A percentile compares a stretch with the other conserved stretches of the same genome.
phyloP scores from a whole-genome alignment of 306 rosid genomes.

The Leucaena leucocephala region DNA sequence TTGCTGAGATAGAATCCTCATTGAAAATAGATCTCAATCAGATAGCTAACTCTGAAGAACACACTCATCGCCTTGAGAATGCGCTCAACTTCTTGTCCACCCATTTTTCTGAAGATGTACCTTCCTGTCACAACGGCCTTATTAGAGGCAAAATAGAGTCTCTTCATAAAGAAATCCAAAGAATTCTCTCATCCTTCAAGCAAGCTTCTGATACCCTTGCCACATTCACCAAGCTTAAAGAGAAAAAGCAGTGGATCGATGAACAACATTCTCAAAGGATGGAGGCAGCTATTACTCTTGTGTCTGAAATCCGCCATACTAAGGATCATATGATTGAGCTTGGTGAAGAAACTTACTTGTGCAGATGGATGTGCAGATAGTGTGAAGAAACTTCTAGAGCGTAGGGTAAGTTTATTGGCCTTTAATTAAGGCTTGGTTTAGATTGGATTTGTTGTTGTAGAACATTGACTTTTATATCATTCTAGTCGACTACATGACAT shows the following conservation, averaged over 20 bases:
- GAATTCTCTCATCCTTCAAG: not conserved
- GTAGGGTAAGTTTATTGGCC: constrained; percentile 53
- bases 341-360: no score
- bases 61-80: not conserved
- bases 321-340: not conserved
- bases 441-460: not conserved
- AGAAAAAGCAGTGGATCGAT: not conserved
- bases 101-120: not conserved
- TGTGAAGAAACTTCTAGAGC: constrained; percentile 76
- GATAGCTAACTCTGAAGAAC: not conserved
- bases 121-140: not conserved
- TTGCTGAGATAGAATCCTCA: not conserved
- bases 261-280: not conserved
- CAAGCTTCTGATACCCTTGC: not conserved
- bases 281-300: not conserved
- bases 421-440: not conserved
- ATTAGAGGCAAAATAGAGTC: not conserved
- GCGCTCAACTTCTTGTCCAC: not conserved
- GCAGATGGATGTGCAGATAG: constrained; percentile 86
- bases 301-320: not conserved
- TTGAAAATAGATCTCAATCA: not conserved
- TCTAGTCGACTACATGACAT: not conserved
- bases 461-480: not conserved
- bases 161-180: not conserved
- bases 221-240: not conserved